A percentile compares a stretch with the other conserved stretches of the same genome.
phyloP scores from a whole-genome alignment of 306 rosid genomes.

The Fagus crenata region DNA sequence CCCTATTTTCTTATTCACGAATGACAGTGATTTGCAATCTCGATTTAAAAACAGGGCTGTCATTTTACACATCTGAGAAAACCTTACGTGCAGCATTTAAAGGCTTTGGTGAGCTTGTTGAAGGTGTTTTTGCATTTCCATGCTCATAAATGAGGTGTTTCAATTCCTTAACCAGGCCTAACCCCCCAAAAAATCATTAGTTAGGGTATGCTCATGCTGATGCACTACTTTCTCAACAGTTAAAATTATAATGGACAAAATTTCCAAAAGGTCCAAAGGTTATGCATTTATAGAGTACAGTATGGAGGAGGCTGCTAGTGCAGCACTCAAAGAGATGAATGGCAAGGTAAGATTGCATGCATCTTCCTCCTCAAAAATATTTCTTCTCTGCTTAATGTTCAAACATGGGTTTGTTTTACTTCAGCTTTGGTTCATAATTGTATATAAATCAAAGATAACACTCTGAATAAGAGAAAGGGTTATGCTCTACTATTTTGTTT shows the following conservation, averaged over 20 bases:
- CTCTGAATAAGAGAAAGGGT: no score
- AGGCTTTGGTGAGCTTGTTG: constrained; percentile 60
- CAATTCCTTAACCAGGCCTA: not conserved
- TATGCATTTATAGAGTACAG: constrained; percentile 87
- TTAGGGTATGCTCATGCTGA: constrained; percentile 11
- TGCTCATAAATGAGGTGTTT: constrained; percentile 4
- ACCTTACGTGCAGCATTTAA: constrained; percentile 53
- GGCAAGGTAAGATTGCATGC: constrained; percentile 57
- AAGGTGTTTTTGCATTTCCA: constrained; percentile 47
- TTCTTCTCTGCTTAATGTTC: not conserved
- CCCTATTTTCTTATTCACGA: not conserved
- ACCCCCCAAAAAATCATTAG: no score
- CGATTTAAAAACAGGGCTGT: constrained; percentile 36
- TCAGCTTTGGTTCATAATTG: no score
- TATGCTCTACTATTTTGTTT: no score
- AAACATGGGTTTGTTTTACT: no score
- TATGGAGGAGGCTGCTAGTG: constrained; percentile 79
- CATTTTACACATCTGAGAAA: constrained; percentile 61
- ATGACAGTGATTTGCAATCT: not conserved
- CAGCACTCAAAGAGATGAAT: constrained; percentile 88
- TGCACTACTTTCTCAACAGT: constrained; percentile 47
- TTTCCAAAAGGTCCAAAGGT: constrained; percentile 93
- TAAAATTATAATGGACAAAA: constrained; percentile 82
- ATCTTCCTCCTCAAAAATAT: not conserved
- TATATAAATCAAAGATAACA: no score